Evolutionary conservation across 2,329 filamentous ascomycete species (phyloP), one percentile per base, ranked within the genome.

Genomic region (Laburnicola sp.): DNA sequence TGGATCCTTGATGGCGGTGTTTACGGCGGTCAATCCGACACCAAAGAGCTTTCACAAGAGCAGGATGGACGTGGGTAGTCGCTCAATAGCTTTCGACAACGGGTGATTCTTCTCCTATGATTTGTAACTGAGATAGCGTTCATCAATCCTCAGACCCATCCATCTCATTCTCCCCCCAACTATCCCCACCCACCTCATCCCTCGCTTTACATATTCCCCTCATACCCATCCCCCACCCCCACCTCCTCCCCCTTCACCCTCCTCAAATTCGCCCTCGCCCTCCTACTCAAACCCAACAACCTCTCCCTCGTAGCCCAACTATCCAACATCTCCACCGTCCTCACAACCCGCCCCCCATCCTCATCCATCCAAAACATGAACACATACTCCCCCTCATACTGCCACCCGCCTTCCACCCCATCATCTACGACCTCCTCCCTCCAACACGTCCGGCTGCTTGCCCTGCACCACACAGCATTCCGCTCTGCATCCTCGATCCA

Each of bases 1-100:
- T 80, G 77, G 77, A 80, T 81, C 30, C 53, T 81, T 21, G 77
- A 81, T 65, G 79, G 78, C 1, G 79, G 79, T 16, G 68, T 76
- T 1, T 78, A 79, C 59, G 78, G 78, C 10, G 73, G 70, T 22
- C 53, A 51, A 25, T 25, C 10, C 16, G 27, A 53, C 51, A 39
- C 45, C 47, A 38, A 48, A 31, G 8, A 36, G 2, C 7, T 43
- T 2, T 27, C 34, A 30, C 43, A 49, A 27, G 56, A 57, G 40
- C 56, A 55, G 41, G 58, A 59, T 50, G 49, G 50, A 16, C 46
- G 56, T 30, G 56, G 56, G 9, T 63, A 49, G 23, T 10, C 30
- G 30, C 11, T 34, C 11, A 38, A 22, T 32, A 38, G 8, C 35
- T 38, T 16, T 16, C 7, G 7, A 7, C 30, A 32, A n/a, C 30